Percentiles rank a stretch among this genome's conserved stretches.
These are phyloP conservation scores for Clitopilus passeckerianus DNA, from an alignment of 768 basidiomycete species.

Conservation along the genomic window DNA sequence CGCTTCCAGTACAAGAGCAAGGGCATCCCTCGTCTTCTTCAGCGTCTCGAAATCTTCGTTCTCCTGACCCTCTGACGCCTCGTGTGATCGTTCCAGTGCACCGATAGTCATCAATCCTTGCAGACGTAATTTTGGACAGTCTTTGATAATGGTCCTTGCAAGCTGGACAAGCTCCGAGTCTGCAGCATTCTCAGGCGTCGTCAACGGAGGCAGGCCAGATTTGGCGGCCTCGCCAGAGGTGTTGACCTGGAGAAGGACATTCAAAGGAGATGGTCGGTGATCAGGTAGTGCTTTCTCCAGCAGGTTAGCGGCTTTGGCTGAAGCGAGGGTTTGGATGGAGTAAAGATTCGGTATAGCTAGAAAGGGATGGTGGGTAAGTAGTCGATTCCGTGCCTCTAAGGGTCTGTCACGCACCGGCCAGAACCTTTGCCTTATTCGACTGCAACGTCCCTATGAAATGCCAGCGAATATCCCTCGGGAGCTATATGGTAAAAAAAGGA, in stretches of 20 bases:
- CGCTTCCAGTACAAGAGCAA: conserved; percentile 40
- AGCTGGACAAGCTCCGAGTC: conserved; percentile 57
- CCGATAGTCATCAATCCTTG: conserved; percentile 98
- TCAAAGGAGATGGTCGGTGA: conserved; percentile 56
- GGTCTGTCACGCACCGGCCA: conserved; percentile 55
- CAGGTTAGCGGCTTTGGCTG: conserved; percentile 71
- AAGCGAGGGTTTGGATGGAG: conserved; percentile 82
- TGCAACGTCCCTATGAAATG: conserved; percentile 95
- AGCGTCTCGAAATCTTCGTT: conserved; percentile 74
- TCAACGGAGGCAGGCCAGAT: conserved; percentile 73
- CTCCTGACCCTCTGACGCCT: conserved; percentile 36
- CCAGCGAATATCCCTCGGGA: conserved; percentile 89
- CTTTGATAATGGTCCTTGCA: conserved; percentile 61
- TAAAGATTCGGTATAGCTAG: conserved; percentile 86
- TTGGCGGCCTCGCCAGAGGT: conserved; percentile 92
- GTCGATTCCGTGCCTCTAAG: background rate
- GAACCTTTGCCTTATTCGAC: conserved; percentile 88
- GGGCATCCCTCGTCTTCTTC: conserved; percentile 53
- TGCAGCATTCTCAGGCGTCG: conserved; percentile 22
- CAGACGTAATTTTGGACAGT: conserved; percentile 72
- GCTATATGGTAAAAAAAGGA: conserved; percentile 34
- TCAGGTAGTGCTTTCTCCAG: conserved; percentile 68
- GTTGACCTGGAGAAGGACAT: conserved; percentile 90
- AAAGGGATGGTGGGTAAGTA: background rate
- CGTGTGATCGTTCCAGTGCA: conserved; percentile 65